Evolutionary conservation across 2,329 filamentous ascomycete species (phyloP).

Genomic region (Verticillium albo-atrum): DNA sequence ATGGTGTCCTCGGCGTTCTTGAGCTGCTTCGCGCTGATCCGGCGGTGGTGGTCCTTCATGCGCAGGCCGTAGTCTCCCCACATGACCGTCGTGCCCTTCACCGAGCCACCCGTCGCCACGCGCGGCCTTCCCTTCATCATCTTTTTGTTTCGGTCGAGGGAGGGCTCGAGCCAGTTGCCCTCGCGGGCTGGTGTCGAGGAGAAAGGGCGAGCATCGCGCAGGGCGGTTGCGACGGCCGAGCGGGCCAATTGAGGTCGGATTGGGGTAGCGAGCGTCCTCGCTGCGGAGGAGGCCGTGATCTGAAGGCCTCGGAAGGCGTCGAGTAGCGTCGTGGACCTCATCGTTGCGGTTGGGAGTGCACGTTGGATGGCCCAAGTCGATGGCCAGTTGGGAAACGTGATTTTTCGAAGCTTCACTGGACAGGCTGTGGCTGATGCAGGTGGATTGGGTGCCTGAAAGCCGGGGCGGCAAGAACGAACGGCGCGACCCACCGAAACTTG

Average conservation of each 20-base stretch:
- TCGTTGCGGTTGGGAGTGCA: slow-evolving; percentile 24
- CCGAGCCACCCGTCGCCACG: slow-evolving; percentile 85
- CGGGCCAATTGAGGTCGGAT: slow-evolving; percentile 20
- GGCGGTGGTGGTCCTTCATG: slow-evolving; percentile 88
- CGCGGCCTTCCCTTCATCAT: slow-evolving; percentile 89
- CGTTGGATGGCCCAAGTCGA: neutral
- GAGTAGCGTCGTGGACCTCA: slow-evolving; percentile 45
- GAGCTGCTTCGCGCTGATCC: slow-evolving; percentile 81
- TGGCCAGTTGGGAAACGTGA: neutral
- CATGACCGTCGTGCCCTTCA: slow-evolving; percentile 88
- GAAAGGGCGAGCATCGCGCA: slow-evolving; percentile 59
- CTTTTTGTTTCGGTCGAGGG: slow-evolving; percentile 69
- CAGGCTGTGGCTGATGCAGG: slow-evolving; percentile 11
- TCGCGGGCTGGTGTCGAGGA: slow-evolving; percentile 59
- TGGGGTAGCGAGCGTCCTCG: slow-evolving; percentile 31
- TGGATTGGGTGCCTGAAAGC: slow-evolving; percentile 12
- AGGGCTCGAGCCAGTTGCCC: slow-evolving; percentile 80
- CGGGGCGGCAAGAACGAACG: slow-evolving; percentile 12
- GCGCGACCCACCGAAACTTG: slow-evolving; percentile 20
- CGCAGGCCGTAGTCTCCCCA: slow-evolving; percentile 96
- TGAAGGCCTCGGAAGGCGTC: slow-evolving; percentile 47
- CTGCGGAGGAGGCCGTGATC: slow-evolving; percentile 33
- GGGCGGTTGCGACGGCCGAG: slow-evolving; percentile 24
- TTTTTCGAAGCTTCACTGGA: slow-evolving; percentile 6
- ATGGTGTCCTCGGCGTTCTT: slow-evolving; percentile 94